A percentile compares a stretch with the other conserved stretches of the same genome.
Evolutionary conservation across 148 eudicot genomes (phyloP).

Genomic region (Diospyros lotus): DNA sequence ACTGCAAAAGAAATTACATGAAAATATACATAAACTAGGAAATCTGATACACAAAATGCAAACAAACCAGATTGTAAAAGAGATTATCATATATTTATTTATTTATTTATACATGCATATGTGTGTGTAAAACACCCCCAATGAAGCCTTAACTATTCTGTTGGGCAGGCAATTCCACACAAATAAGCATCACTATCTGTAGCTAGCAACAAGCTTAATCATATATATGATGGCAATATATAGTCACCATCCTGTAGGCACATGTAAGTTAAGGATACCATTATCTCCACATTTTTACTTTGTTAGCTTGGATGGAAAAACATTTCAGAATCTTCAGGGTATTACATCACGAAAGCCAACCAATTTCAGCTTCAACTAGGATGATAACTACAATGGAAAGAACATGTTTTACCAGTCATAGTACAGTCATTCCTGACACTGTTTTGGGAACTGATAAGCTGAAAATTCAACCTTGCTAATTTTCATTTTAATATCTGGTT

Average conservation of each 20-base stretch:
- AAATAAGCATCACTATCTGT: background rate
- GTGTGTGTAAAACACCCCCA: background rate
- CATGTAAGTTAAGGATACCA: too few species aligned
- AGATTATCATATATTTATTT: too few species aligned
- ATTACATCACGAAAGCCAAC: background rate
- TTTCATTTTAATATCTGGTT: background rate
- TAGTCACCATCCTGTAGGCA: background rate
- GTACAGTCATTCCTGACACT: background rate
- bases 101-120: too few species aligned
- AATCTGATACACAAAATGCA: background rate
- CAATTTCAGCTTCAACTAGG: background rate
- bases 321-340: background rate
- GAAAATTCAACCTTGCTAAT: background rate
- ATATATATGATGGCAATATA: background rate
- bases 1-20: background rate
- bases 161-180: background rate
- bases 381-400: background rate
- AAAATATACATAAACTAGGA: background rate
- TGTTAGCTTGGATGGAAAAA: too few species aligned
- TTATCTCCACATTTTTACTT: too few species aligned
- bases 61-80: background rate
- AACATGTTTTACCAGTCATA: background rate
- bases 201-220: background rate
- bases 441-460: background rate
- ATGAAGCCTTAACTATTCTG: background rate